Base-by-base conservation (phyloP, 2,329 filamentous ascomycete species). In the Fusarium cyanostomum region DNA sequence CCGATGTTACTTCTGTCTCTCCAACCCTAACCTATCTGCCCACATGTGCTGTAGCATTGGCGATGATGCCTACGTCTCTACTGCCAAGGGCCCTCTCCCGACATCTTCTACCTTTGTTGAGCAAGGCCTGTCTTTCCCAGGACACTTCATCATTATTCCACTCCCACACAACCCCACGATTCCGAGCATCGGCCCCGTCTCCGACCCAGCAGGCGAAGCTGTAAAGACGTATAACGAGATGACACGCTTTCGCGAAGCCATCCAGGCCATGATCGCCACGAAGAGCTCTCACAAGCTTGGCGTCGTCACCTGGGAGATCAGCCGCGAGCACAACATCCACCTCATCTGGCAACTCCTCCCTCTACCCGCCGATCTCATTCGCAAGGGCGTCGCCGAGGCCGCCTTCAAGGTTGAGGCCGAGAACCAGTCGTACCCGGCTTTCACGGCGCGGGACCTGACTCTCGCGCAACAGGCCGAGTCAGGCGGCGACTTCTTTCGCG, bases 341-440 rank as follows among this genome's bases (percentile, higher is more conserved):
- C 84, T 89, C 1, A 94, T 98, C 72, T 97, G 94, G 95, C 96
- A 99, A 77, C 90, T 96, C 67, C 80, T 98, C 27, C 92, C 95
- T 1, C 81, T 96, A 1, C 86, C 90, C 0, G 80, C 84, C 0
- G 83, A 90, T 9, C 79, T 92, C 39, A 84, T 97, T 46, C 80
- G 78, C 16, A 87, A 87, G 42, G 91, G 91, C 0, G 81, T 96
- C 2, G 91, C 96, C 0, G 92, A 97, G 74, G 92, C 91, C 0
- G 94, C 89, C 0, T 97, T 99, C 79, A 89, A 89, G 50, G 91
- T 96, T 2, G 88, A 97, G 72, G 93, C 92, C 0, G 91, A 96
- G 74, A 96, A 96, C 67, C 73, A 81, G 42, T 75, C 80, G 53
- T 84, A 86, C 53, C 85, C 86, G 0, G 67, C 77, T 33, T 84